phyloP scores from a whole-genome alignment of 176 grass and related monocot species.

The Alopecurus myosuroides region DNA sequence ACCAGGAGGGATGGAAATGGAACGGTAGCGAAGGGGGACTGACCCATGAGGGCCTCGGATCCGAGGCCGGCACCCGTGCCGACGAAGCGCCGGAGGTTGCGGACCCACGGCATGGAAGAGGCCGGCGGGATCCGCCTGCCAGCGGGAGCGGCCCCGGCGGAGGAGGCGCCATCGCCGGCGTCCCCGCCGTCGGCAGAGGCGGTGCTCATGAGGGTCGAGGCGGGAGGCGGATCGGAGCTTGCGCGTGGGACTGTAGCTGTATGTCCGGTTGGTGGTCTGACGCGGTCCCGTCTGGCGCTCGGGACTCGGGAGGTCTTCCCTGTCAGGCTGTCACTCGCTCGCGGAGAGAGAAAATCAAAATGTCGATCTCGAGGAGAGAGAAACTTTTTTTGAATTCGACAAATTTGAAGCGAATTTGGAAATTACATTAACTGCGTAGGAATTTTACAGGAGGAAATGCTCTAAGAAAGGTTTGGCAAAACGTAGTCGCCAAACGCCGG shows the following conservation, averaged over 20 bases:
- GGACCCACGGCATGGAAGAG: slow-evolving; percentile 92
- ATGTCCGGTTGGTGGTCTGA: neutral
- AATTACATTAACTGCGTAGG: too few species aligned
- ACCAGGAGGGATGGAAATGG: neutral
- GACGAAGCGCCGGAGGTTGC: slow-evolving; percentile 91
- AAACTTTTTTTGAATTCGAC: neutral
- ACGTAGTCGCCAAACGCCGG: too few species aligned
- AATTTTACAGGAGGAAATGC: too few species aligned
- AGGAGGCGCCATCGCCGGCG: slow-evolving; percentile 35
- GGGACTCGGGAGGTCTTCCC: neutral
- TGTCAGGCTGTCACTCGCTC: neutral
- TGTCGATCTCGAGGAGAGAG: neutral
- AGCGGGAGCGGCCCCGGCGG: slow-evolving; percentile 15
- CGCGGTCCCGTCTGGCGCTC: neutral
- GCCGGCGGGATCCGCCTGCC: slow-evolving; percentile 78
- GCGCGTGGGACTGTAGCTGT: slow-evolving; percentile 2
- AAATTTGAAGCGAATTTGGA: neutral
- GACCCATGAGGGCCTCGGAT: slow-evolving; percentile 95
- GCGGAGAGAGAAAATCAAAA: neutral
- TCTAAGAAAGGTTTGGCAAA: too few species aligned
- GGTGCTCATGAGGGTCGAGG: slow-evolving; percentile 52
- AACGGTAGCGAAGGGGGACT: neutral
- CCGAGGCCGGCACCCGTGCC: slow-evolving; percentile 80
- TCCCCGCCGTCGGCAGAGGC: slow-evolving; percentile 46
- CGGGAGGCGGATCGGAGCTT: slow-evolving; percentile 17